A percentile compares a stretch with the other conserved stretches of the same genome.
Evolutionary conservation across 192 early-diverging fungal genomes (phyloP).

Genomic region (Geosiphon pyriformis): DNA sequence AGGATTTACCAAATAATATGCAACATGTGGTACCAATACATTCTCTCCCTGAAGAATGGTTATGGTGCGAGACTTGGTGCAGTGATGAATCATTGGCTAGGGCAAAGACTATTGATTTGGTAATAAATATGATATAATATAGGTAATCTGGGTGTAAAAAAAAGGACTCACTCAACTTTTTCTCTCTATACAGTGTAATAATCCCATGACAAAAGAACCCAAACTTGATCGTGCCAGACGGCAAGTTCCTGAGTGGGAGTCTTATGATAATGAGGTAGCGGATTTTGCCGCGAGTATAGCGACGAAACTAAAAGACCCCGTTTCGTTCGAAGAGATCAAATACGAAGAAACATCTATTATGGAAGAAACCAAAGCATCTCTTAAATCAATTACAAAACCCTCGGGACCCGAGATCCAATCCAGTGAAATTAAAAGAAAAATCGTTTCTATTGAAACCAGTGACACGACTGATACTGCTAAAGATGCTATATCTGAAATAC

Average conservation of each 20-base stretch:
- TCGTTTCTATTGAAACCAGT: too few species aligned
- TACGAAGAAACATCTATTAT: too few species aligned
- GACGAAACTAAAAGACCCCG: too few species aligned
- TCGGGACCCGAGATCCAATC: too few species aligned
- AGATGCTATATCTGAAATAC: too few species aligned
- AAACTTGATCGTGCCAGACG: slow-evolving; percentile 90
- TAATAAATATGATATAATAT: too few species aligned
- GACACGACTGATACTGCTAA: too few species aligned
- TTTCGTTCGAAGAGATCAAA: too few species aligned
- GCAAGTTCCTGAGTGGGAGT: slow-evolving; percentile 92
- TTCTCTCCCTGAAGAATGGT: slow-evolving; percentile 93
- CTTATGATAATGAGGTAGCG: slow-evolving; percentile 68
- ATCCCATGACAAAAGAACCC: slow-evolving; percentile 98
- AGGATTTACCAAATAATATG: slow-evolving; percentile 98
- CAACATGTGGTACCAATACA: slow-evolving; percentile 85
- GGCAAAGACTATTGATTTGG: slow-evolving; percentile 97
- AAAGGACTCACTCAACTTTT: neutral
- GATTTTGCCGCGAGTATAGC: slow-evolving; percentile 30
- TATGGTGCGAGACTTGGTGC: slow-evolving; percentile 99
- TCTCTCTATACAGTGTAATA: slow-evolving; percentile 73
- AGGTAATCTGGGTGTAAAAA: neutral
- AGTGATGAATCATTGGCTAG: slow-evolving; percentile 71
- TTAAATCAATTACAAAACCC: too few species aligned
- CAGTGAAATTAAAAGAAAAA: too few species aligned
- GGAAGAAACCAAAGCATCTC: too few species aligned